Percentiles rank a stretch among this genome's conserved stretches.
Conservation (phyloP, 2,329 filamentous ascomycete genomes). For the Ophiostoma piceae region DNA sequence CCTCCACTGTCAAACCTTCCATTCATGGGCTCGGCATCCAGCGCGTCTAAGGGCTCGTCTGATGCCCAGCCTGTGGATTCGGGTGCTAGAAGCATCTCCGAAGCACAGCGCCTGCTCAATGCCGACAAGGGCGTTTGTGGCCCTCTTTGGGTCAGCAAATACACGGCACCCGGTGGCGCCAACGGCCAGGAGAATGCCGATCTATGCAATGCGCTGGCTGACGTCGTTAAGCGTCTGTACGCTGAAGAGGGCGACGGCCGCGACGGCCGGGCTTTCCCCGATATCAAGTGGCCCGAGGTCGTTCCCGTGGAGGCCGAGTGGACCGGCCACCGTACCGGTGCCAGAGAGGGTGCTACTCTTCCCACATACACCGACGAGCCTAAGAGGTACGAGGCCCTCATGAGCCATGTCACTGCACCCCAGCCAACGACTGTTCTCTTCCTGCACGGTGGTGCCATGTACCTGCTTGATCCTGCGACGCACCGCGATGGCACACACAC, state of each 20-base stretch:
- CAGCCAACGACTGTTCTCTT: slow-evolving; percentile 62
- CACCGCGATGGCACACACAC: slow-evolving; percentile 56
- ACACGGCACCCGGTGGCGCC: slow-evolving; percentile 56
- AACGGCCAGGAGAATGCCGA: slow-evolving; percentile 39
- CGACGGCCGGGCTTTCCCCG: slow-evolving; percentile 24
- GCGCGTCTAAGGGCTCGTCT: not conserved
- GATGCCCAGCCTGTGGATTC: slow-evolving; percentile 33
- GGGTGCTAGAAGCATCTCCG: slow-evolving; percentile 44
- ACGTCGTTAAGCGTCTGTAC: slow-evolving; percentile 42
- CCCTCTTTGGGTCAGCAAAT: slow-evolving; percentile 73
- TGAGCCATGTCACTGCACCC: slow-evolving; percentile 59
- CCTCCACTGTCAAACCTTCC: slow-evolving; percentile 13
- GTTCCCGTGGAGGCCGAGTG: slow-evolving; percentile 64
- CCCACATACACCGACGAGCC: slow-evolving; percentile 53
- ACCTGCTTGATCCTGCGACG: slow-evolving; percentile 62
- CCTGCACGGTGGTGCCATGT: slow-evolving; percentile 73
- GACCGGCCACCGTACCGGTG: slow-evolving; percentile 62
- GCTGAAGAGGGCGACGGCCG: slow-evolving; percentile 18
- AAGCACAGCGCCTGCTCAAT: slow-evolving; percentile 58
- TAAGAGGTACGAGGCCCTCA: slow-evolving; percentile 60
- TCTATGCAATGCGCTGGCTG: slow-evolving; percentile 56
- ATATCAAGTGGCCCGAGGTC: slow-evolving; percentile 45
- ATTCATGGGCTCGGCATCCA: slow-evolving; percentile 4
- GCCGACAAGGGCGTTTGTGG: slow-evolving; percentile 68
- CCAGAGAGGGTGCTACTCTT: slow-evolving; percentile 44